Evolutionary conservation across 2,329 filamentous ascomycete species (phyloP).

Genomic region (Hypomyces perniciosus): DNA sequence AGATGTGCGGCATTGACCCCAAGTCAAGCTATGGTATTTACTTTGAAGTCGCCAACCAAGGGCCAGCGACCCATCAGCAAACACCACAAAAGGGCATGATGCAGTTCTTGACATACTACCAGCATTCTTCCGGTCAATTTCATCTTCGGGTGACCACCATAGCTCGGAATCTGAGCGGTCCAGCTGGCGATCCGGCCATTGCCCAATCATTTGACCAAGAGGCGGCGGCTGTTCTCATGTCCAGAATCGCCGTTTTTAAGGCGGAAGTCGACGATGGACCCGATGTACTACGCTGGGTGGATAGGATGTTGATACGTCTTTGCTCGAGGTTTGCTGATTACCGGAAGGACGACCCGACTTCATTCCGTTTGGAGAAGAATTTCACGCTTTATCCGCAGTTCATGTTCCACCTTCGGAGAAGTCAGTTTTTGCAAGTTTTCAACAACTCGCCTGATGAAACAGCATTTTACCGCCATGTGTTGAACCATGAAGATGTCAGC

Average conservation of each 20-base stretch:
- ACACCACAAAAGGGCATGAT: constrained; percentile 90
- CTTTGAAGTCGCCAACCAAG: constrained; percentile 95
- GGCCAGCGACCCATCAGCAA: constrained; percentile 79
- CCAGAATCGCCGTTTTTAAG: constrained; percentile 98
- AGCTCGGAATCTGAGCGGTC: constrained; percentile 83
- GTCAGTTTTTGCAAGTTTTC: constrained; percentile 97
- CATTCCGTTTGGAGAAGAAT: constrained; percentile 96
- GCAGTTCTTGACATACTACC: constrained; percentile 97
- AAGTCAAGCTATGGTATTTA: constrained; percentile 92
- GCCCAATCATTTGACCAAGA: constrained; percentile 98
- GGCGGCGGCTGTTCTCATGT: constrained; percentile 95
- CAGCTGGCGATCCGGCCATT: constrained; percentile 88
- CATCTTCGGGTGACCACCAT: constrained; percentile 94
- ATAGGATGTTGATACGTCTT: constrained; percentile 93
- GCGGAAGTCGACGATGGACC: constrained; percentile 96
- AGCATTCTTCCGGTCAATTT: constrained; percentile 93
- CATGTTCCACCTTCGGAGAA: constrained; percentile 97
- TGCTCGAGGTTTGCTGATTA: constrained; percentile 98
- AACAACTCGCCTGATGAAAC: constrained; percentile 99
- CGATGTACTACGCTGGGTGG: constrained; percentile 97
- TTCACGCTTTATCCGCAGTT: constrained; percentile 98
- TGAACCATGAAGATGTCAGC: constrained; percentile 95
- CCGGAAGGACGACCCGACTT: constrained; percentile 94
- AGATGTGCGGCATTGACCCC: constrained; percentile 98
- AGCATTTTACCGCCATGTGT: constrained; percentile 94